Evolutionary conservation across 192 early-diverging fungal genomes (phyloP).

Genomic region (Coemansia sp.): DNA sequence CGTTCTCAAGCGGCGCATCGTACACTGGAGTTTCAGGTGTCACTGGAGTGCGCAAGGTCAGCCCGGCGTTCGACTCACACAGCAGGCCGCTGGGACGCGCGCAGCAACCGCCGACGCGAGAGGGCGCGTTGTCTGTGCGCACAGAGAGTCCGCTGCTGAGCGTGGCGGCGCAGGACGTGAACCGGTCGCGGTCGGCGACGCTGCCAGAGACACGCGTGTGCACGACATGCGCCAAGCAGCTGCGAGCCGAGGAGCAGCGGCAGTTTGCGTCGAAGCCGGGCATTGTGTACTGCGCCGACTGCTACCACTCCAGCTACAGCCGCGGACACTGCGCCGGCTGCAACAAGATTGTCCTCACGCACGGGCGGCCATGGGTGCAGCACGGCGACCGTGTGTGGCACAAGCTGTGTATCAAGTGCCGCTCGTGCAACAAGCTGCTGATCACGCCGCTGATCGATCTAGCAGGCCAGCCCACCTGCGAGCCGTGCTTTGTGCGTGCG

Average conservation of each 20-base stretch:
- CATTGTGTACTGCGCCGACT: slow-evolving; percentile 46
- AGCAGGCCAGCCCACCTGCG: slow-evolving; percentile 44
- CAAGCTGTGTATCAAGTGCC: slow-evolving; percentile 55
- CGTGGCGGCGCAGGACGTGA: slow-evolving; percentile 4
- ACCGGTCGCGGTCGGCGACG: slow-evolving; percentile 46
- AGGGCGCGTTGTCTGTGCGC: background rate
- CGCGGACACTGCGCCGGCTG: slow-evolving; percentile 50
- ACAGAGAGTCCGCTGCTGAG: slow-evolving; percentile 14
- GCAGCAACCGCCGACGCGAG: slow-evolving; percentile 2
- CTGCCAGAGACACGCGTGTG: slow-evolving; percentile 40
- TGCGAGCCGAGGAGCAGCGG: slow-evolving; percentile 47
- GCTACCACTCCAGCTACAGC: slow-evolving; percentile 56
- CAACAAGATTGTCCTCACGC: slow-evolving; percentile 49
- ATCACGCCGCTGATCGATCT: slow-evolving; percentile 44
- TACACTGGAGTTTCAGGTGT: no score
- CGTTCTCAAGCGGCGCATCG: slow-evolving; percentile 14
- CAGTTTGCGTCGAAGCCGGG: slow-evolving; percentile 52
- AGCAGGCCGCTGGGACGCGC: background rate
- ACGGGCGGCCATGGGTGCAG: slow-evolving; percentile 56
- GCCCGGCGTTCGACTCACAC: slow-evolving; percentile 26
- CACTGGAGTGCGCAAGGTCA: slow-evolving; percentile 17
- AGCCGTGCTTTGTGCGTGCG: slow-evolving; percentile 42
- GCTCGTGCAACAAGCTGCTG: slow-evolving; percentile 37
- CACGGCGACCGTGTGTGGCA: slow-evolving; percentile 52
- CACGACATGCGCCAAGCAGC: slow-evolving; percentile 26